Conservation (phyloP, 2,329 filamentous ascomycete genomes). For the Xylaria sp. region DNA sequence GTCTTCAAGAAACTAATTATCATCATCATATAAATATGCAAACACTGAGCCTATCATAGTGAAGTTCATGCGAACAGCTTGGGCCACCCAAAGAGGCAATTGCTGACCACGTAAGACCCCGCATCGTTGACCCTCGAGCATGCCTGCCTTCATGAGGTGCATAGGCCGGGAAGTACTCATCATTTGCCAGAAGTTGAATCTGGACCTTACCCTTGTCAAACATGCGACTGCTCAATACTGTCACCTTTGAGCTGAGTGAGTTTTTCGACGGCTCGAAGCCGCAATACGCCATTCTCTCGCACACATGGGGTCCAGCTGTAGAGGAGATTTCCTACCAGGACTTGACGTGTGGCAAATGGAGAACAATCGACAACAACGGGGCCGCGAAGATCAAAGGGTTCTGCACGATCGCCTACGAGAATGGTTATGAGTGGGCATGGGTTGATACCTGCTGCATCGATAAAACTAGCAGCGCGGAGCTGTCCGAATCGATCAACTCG, state of each 20-base stretch:
- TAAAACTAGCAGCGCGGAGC: neutral
- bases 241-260: neutral
- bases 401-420: neutral
- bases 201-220: neutral
- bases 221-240: neutral
- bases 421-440: slow-evolving; percentile 1
- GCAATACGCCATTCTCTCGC: neutral
- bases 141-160: no score
- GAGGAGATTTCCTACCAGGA: neutral
- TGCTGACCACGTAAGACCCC: no score
- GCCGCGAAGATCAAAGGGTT: neutral
- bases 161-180: neutral
- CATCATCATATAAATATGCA: no score
- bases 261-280: neutral
- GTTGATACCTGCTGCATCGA: neutral
- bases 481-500: neutral
- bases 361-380: neutral
- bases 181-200: neutral
- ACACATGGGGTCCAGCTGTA: neutral
- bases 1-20: no score
- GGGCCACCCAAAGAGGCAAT: no score
- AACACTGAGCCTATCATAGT: no score
- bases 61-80: no score
- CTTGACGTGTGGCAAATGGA: neutral
- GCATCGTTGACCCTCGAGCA: no score